These are phyloP conservation scores for Amesomyces nigricolor DNA, from an alignment of 2,329 filamentous ascomycete genomes.

Conservation along the genomic window DNA sequence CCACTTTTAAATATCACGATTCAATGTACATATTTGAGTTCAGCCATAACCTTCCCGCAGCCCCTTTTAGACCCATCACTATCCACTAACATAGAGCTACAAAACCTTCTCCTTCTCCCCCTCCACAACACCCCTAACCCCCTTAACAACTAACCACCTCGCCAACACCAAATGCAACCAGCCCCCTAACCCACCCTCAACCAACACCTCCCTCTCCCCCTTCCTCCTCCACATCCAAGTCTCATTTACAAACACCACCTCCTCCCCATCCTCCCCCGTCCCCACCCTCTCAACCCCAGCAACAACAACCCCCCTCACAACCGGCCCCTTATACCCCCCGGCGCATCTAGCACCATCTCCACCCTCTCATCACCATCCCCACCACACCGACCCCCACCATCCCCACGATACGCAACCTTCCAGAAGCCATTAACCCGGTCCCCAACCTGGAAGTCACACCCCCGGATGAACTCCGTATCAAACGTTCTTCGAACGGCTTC, in stretches of 20 bases:
- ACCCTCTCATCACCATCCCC: conserved; percentile 25
- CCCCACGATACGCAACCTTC: conserved; percentile 26
- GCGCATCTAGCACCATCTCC: conserved; percentile 29
- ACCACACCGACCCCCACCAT: background rate
- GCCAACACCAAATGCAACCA: conserved; percentile 29
- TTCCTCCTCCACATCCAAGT: conserved; percentile 36
- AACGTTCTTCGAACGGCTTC: conserved; percentile 24
- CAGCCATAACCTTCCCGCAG: too few species aligned
- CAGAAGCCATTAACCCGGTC: conserved; percentile 33
- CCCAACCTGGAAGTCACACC: conserved; percentile 24
- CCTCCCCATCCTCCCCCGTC: background rate
- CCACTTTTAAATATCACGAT: too few species aligned
- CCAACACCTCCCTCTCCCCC: conserved; percentile 28
- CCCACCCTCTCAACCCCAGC: conserved; percentile 21
- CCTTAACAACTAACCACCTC: conserved; percentile 9
- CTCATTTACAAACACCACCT: conserved; percentile 33
- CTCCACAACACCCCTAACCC: background rate
- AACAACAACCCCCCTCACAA: conserved; percentile 27
- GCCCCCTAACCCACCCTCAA: conserved; percentile 28
- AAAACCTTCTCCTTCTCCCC: background rate
- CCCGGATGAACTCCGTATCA: conserved; percentile 23
- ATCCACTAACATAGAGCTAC: too few species aligned
- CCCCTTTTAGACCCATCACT: too few species aligned
- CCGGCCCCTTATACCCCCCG: conserved; percentile 25
- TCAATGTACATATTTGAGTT: too few species aligned